These are phyloP conservation scores for Zopfochytrium polystomum DNA, from an alignment of 371 early-diverging fungal species.

Conservation along the genomic window DNA sequence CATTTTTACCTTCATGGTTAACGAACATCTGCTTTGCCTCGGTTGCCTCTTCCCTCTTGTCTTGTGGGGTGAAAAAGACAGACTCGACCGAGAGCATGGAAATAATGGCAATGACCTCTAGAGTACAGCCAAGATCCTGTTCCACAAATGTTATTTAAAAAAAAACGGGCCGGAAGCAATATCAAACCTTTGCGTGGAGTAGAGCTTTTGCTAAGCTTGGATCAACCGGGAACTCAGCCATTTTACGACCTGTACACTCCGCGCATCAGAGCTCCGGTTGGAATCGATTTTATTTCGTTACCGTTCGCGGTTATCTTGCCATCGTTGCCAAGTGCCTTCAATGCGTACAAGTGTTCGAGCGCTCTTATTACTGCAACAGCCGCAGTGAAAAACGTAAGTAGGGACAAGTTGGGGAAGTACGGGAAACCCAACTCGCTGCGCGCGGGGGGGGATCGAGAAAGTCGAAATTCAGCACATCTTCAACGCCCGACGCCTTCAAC, in stretches of 20 bases:
- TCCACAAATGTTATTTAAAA: background rate
- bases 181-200: slow-evolving; percentile 60
- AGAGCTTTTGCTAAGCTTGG: slow-evolving; percentile 90
- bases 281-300: slow-evolving; percentile 50
- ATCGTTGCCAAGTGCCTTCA: slow-evolving; percentile 83
- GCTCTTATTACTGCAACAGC: slow-evolving; percentile 63
- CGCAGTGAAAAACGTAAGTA: slow-evolving; percentile 38
- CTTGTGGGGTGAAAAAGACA: slow-evolving; percentile 79
- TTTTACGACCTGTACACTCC: slow-evolving; percentile 23
- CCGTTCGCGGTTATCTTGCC: slow-evolving; percentile 84
- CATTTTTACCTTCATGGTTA: slow-evolving; percentile 61
- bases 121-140: slow-evolving; percentile 66
- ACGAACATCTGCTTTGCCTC: slow-evolving; percentile 70
- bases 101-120: slow-evolving; percentile 84
- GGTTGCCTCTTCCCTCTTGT: slow-evolving; percentile 82
- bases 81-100: slow-evolving; percentile 87
- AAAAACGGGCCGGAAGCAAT: background rate
- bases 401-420: slow-evolving; percentile 2
- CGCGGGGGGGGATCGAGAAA: slow-evolving; percentile 90
- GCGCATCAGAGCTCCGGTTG: background rate
- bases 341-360: slow-evolving; percentile 80
- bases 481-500: slow-evolving; percentile 86
- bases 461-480: slow-evolving; percentile 86
- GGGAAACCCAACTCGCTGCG: slow-evolving; percentile 49
- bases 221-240: slow-evolving; percentile 92